phyloP scores from a whole-genome alignment of 495 filamentous ascomycete genomes.

The Aspergillus hancockii region DNA sequence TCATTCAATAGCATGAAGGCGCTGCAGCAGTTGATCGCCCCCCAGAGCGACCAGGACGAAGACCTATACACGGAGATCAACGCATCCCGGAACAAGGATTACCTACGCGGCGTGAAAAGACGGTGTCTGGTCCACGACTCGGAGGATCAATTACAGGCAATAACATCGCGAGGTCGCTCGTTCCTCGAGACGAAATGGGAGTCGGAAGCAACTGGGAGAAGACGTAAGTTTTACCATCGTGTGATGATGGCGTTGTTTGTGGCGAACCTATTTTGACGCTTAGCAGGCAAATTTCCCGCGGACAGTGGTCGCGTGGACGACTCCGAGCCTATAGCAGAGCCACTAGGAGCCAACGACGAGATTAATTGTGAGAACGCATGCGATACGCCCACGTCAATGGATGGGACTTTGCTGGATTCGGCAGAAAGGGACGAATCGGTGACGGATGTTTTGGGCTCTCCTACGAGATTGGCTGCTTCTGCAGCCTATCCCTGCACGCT shows the following conservation, averaged over 20 bases:
- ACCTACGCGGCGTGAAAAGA: constrained; percentile 49
- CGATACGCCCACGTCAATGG: constrained; percentile 26
- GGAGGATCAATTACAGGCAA: constrained; percentile 12
- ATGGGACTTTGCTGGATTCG: constrained; percentile 13
- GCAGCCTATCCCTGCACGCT: constrained; percentile 25
- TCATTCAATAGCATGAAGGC: constrained; percentile 44
- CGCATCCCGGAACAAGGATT: constrained; percentile 26
- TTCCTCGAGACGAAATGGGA: constrained; percentile 48
- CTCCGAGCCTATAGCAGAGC: constrained; percentile 17
- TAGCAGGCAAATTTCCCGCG: constrained; percentile 42
- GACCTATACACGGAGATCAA: constrained; percentile 39
- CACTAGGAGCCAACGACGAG: constrained; percentile 8
- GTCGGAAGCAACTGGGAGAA: constrained; percentile 33
- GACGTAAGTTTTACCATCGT: constrained; percentile 36
- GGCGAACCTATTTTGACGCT: not conserved
- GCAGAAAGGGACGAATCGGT: constrained; percentile 20
- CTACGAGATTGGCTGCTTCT: constrained; percentile 13
- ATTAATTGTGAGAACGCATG: constrained; percentile 13
- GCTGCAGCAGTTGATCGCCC: constrained; percentile 30
- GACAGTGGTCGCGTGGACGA: constrained; percentile 23
- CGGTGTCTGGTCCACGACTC: constrained; percentile 30
- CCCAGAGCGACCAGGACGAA: constrained; percentile 19
- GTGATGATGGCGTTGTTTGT: constrained; percentile 2
- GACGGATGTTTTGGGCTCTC: constrained; percentile 12
- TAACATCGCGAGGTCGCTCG: constrained; percentile 26